A percentile compares a stretch with the other conserved stretches of the same genome.
Conservation (phyloP, 805 yeast genomes). For the Metschnikowia reukaufii region DNA sequence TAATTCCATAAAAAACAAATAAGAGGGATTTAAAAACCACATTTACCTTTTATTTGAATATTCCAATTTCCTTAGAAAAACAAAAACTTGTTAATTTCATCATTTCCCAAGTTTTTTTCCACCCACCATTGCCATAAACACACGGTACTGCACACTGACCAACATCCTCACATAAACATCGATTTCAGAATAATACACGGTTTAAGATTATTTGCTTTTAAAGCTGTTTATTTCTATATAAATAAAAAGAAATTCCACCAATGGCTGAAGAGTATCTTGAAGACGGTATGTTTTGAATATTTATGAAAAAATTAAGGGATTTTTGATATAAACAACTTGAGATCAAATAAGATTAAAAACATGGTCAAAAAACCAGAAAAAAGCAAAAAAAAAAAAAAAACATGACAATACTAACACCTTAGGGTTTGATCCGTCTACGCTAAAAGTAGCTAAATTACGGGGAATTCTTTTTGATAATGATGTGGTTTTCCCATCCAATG, state of each 20-base stretch:
- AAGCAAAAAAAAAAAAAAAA: too few species aligned
- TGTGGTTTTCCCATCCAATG: slow-evolving; percentile 58
- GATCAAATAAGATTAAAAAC: background rate
- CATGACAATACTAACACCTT: slow-evolving; percentile 11
- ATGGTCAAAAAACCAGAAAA: background rate
- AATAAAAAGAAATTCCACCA: background rate
- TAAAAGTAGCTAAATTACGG: slow-evolving; percentile 71
- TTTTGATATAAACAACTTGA: background rate
- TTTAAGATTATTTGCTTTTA: background rate
- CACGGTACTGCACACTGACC: background rate
- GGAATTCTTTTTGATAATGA: slow-evolving; percentile 61
- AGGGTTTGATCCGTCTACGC: slow-evolving; percentile 43
- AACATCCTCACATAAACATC: background rate
- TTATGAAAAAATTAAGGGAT: background rate
- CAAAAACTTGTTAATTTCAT: too few species aligned
- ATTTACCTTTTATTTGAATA: too few species aligned
- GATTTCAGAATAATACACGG: background rate
- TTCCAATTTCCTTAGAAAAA: too few species aligned
- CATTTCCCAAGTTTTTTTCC: too few species aligned
- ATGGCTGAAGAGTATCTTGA: slow-evolving; percentile 10
- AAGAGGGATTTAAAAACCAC: too few species aligned
- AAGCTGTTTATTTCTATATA: background rate
- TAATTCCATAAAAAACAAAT: too few species aligned
- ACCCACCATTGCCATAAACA: background rate
- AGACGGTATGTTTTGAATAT: slow-evolving; percentile 9